Evolutionary conservation across 164 flowering plant genomes (phyloP), one percentile per base, ranked within the genome.

Genomic region (Vitis rotundifolia): DNA sequence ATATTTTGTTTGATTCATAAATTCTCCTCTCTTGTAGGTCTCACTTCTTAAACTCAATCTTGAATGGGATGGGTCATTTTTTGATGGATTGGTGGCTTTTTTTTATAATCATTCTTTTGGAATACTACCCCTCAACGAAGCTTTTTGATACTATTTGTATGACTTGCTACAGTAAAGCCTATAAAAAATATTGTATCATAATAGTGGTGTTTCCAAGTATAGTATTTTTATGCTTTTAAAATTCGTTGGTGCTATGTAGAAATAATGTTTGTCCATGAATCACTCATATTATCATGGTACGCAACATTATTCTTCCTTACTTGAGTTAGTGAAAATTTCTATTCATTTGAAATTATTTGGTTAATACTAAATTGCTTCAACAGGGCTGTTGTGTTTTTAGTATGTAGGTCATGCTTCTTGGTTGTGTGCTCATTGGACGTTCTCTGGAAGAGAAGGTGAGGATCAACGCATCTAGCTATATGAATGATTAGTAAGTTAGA

Each of bases 371-470:
- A 22, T 61, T 73, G 71, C 82, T 81, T 73, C 81, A 65, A 72
- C 68, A 60, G 18, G 60, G 49, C 75, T 75, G 71, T 72, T 80
- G 68, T 75, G 26, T 68, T 82, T 82, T 74, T 91, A 91, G 97
- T 69, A 79, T 85, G 88, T 97, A 94, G 97, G 94, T 94, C 82
- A 94, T 94, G 98, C 98, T 94, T 88, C 93, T 94, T 83, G 97
- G 97, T 70, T 94, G 92, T 66, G 91, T 94, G 68, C 97, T 92
- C 67, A 94, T 94, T 70, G 97, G 98, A 31, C 97, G 98, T 73
- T 88, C 97, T 75, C 78, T 94, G 47, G 98, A 94, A 84, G 98
- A 94, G 79, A 89, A 75, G 51, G 95, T 97, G 19, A 87, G 97
- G 79, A 76, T 94, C 22, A 81, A 68, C 52, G 98, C 97, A 74